Evolutionary conservation across 208 protist species (phyloP), one percentile per base, ranked within the genome.

Genomic region (Kentomonas sorsogonicus): DNA sequence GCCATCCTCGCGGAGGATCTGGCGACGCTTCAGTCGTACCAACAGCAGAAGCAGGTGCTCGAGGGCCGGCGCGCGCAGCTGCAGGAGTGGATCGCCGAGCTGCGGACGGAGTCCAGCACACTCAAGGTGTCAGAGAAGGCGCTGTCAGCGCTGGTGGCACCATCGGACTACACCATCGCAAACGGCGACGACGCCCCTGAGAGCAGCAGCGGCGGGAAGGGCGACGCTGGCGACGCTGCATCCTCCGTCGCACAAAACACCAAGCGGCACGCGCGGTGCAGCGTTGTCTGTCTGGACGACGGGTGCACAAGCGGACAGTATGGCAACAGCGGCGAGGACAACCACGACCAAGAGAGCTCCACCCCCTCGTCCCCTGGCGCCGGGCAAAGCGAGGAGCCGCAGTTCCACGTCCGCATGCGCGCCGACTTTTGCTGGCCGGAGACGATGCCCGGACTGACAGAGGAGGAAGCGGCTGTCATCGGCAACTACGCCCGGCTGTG

Each of bases 51-150:
- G 39, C 16, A 46, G 11, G 45, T 46, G 36, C 39, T 59, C 9
- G 11, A 29, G 7, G 10, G 18, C 15, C 36, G 43, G 9, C 56
- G 34, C 41, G 43, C 30, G 27, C 27, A 9, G 30, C 29, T 62
- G 30, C 4, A 40, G 20, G 10, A 47, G 48, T n/a, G 43, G 9
- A 39, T 45, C 41, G 43, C 30, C 5, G 13, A 9, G 30, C 29
- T 62, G 30, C 4, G 36, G 20, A 6, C 41, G 48, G 56, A 62
- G 36, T 45, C 30, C 16, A 10, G 18, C 5, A 44, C 20, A 23
- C 53, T 82, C 51, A 16, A 16, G n/a, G 41, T 54, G 31, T 82
- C 74, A 0, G 74, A 82, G 63, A 66, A 46, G 26, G 65, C 74
- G 18, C 55, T 80, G 1, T 18, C 51, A 2, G 18, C 36, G 7